These are phyloP conservation scores for Melanomma pulvis-pyrius DNA, from an alignment of 495 filamentous ascomycete genomes.

Conservation along the genomic window DNA sequence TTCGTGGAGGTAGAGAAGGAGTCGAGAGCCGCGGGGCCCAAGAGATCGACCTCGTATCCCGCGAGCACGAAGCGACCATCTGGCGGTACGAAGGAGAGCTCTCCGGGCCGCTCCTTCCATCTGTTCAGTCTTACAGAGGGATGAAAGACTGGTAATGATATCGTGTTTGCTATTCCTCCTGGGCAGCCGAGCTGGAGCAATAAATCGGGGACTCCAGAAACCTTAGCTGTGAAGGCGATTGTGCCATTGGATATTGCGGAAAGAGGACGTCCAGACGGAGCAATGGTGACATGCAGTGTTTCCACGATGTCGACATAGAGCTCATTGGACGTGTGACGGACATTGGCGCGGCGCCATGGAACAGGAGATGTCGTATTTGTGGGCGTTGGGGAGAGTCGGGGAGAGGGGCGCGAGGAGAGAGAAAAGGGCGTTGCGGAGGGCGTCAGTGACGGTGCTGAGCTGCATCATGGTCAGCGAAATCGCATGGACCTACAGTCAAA, in stretches of 20 bases:
- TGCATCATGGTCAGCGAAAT: neutral
- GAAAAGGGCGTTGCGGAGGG: slow-evolving; percentile 25
- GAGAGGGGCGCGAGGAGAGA: slow-evolving; percentile 29
- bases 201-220: slow-evolving; percentile 91
- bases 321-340: slow-evolving; percentile 95
- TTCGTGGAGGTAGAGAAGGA: slow-evolving; percentile 26
- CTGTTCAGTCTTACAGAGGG: slow-evolving; percentile 84
- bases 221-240: slow-evolving; percentile 91
- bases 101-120: slow-evolving; percentile 86
- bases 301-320: slow-evolving; percentile 97
- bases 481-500: neutral
- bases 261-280: slow-evolving; percentile 84
- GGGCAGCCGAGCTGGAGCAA: slow-evolving; percentile 76
- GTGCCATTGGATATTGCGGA: slow-evolving; percentile 88
- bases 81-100: slow-evolving; percentile 91
- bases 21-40: slow-evolving; percentile 48
- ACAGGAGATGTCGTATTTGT: slow-evolving; percentile 52
- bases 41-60: slow-evolving; percentile 90
- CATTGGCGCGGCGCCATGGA: slow-evolving; percentile 89
- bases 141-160: slow-evolving; percentile 94
- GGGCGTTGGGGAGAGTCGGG: slow-evolving; percentile 30
- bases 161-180: slow-evolving; percentile 66
- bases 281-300: slow-evolving; percentile 80
- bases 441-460: slow-evolving; percentile 48
- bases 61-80: slow-evolving; percentile 94